phyloP scores from a whole-genome alignment of 176 grass and related monocot genomes.

The Zizania latifolia region DNA sequence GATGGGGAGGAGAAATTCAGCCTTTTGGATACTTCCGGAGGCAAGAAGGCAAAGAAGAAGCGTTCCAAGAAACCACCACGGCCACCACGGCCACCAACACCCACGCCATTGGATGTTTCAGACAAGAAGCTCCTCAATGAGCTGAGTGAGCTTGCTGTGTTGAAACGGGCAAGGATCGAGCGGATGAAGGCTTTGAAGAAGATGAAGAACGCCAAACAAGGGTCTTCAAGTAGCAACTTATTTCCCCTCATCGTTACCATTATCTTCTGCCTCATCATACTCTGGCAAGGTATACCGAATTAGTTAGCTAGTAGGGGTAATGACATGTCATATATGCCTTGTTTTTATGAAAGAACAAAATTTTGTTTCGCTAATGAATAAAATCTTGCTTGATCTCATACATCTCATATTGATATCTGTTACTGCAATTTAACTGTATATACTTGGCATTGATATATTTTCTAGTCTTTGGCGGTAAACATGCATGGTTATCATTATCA shows the following conservation, averaged over 20 bases:
- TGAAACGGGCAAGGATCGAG: slow-evolving; percentile 85
- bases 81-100: slow-evolving; percentile 58
- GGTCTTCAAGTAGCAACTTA: slow-evolving; percentile 41
- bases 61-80: slow-evolving; percentile 66
- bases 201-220: slow-evolving; percentile 75
- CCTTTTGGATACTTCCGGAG: slow-evolving; percentile 37
- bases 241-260: slow-evolving; percentile 73
- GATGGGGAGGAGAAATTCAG: slow-evolving; percentile 44
- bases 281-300: slow-evolving; percentile 87
- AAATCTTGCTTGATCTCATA: not conserved
- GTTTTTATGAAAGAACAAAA: not conserved
- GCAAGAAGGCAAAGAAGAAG: slow-evolving; percentile 74
- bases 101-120: slow-evolving; percentile 50
- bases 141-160: slow-evolving; percentile 67
- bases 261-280: slow-evolving; percentile 87
- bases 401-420: not conserved
- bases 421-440: not conserved
- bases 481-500: not conserved
- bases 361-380: not conserved
- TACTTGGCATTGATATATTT: not conserved
- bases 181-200: slow-evolving; percentile 91
- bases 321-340: not conserved
- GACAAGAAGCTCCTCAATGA: slow-evolving; percentile 84
- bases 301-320: not conserved
- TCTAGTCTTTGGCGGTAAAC: not conserved